Conservation (phyloP, 192 early-diverging fungal species). For the Podila epigama region DNA sequence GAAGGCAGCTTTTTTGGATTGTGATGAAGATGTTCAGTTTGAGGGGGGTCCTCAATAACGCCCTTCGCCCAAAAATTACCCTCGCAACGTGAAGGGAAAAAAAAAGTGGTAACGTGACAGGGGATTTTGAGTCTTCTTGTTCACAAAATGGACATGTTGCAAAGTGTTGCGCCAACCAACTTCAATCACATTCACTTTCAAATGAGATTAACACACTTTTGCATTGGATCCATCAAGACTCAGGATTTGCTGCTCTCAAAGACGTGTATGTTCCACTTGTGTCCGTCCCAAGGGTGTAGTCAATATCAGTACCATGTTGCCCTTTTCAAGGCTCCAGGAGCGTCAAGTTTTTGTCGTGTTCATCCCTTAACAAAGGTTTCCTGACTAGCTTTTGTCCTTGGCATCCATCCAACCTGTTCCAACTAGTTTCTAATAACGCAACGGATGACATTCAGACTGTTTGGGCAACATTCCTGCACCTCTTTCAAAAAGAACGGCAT, state of each 20-base stretch:
- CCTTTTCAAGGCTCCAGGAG: too few relatives aligned
- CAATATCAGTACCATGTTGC: too few relatives aligned
- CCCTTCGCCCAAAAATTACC: neutral
- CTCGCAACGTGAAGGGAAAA: neutral
- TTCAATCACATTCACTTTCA: neutral
- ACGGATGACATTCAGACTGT: slow-evolving; percentile 16
- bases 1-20: too few relatives aligned
- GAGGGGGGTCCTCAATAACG: too few relatives aligned
- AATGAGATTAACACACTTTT: slow-evolving; percentile 35
- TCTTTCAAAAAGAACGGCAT: slow-evolving; percentile 18
- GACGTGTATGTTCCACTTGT: slow-evolving; percentile 41
- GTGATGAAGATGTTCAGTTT: too few relatives aligned
- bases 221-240: slow-evolving; percentile 35
- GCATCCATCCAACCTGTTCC: neutral
- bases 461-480: slow-evolving; percentile 34
- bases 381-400: too few relatives aligned
- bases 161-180: neutral
- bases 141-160: neutral
- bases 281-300: too few relatives aligned
- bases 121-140: too few relatives aligned
- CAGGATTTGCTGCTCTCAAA: slow-evolving; percentile 45
- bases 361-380: too few relatives aligned
- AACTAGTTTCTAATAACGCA: neutral
- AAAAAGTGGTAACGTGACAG: neutral
- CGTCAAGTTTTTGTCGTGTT: too few relatives aligned